Conservation (phyloP, 2,329 filamentous ascomycete species). For the Hymenoscyphus infarciens region DNA sequence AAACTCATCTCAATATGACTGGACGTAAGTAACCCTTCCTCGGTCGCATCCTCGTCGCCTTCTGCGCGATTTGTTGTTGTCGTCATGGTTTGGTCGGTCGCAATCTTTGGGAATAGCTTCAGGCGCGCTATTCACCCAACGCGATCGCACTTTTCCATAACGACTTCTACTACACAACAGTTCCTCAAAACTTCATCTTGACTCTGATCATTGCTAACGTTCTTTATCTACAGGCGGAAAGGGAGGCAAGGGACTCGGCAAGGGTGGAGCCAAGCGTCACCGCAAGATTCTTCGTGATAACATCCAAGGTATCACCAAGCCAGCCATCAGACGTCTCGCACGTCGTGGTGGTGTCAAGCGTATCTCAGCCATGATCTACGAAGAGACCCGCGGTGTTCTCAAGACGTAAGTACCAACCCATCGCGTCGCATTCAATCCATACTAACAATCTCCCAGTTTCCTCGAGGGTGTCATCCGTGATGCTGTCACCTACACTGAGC, state of each 20-base stretch:
- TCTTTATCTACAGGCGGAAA: constrained; percentile 34
- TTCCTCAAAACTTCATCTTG: constrained; percentile 18
- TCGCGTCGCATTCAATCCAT: background rate
- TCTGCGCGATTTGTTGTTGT: constrained; percentile 21
- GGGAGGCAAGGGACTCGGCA: constrained; percentile 96
- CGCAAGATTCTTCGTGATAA: constrained; percentile 99
- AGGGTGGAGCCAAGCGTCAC: constrained; percentile 98
- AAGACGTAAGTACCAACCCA: constrained; percentile 48
- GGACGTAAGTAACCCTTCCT: constrained; percentile 57
- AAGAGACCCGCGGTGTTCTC: constrained; percentile 73
- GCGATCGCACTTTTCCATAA: constrained; percentile 19
- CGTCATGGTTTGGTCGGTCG: constrained; percentile 23
- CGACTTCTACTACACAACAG: constrained; percentile 10
- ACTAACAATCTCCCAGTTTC: constrained; percentile 43
- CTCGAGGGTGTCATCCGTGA: constrained; percentile 75
- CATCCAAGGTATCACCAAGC: constrained; percentile 99
- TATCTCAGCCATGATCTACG: constrained; percentile 72
- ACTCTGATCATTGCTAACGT: constrained; percentile 42
- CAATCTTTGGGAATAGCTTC: constrained; percentile 30
- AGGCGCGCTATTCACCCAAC: constrained; percentile 22
- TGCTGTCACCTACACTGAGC: constrained; percentile 74
- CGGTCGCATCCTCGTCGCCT: constrained; percentile 16
- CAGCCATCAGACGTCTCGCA: constrained; percentile 95
- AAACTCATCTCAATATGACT: constrained; percentile 57
- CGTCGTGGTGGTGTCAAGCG: constrained; percentile 99